Evolutionary conservation across 371 early-diverging fungal species (phyloP).

Genomic region (Syncephalastrum contaminatum): DNA sequence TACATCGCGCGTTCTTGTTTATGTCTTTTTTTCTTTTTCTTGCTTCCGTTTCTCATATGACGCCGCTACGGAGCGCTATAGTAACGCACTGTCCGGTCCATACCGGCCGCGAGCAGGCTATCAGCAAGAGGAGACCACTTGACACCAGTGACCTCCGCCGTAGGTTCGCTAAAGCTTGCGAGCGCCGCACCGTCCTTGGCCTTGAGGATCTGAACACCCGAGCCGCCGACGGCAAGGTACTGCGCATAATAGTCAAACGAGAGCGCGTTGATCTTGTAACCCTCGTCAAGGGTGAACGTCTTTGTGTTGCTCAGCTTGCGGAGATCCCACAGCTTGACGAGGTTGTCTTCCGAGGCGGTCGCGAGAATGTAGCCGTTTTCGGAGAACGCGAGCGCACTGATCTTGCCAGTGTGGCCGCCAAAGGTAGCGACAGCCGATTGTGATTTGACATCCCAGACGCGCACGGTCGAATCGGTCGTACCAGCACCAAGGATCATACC

Average conservation of each 20-base stretch:
- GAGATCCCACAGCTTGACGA: slow-evolving; percentile 89
- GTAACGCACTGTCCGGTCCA: slow-evolving; percentile 66
- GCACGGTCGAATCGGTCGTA: slow-evolving; percentile 68
- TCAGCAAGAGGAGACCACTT: slow-evolving; percentile 62
- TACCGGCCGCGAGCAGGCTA: slow-evolving; percentile 53
- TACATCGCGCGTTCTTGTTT: no score
- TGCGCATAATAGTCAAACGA: slow-evolving; percentile 82
- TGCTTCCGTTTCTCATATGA: neutral
- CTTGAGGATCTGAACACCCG: slow-evolving; percentile 66
- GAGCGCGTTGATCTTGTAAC: slow-evolving; percentile 58
- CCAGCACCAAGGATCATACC: slow-evolving; percentile 87
- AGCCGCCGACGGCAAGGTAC: slow-evolving; percentile 79
- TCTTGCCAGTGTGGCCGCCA: slow-evolving; percentile 66
- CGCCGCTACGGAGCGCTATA: slow-evolving; percentile 33
- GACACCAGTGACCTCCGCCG: slow-evolving; percentile 61
- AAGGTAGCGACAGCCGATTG: slow-evolving; percentile 73
- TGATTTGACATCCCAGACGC: slow-evolving; percentile 86
- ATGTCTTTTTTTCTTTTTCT: neutral
- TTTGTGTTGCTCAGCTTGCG: slow-evolving; percentile 79
- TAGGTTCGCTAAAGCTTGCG: slow-evolving; percentile 54
- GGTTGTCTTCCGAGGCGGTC: slow-evolving; percentile 65
- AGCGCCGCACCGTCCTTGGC: slow-evolving; percentile 79
- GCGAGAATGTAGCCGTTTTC: slow-evolving; percentile 92
- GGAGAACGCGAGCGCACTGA: slow-evolving; percentile 77
- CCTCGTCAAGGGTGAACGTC: slow-evolving; percentile 64